Evolutionary conservation across 805 yeast species (phyloP).

Genomic region (Debaryomyces prosopidis): DNA sequence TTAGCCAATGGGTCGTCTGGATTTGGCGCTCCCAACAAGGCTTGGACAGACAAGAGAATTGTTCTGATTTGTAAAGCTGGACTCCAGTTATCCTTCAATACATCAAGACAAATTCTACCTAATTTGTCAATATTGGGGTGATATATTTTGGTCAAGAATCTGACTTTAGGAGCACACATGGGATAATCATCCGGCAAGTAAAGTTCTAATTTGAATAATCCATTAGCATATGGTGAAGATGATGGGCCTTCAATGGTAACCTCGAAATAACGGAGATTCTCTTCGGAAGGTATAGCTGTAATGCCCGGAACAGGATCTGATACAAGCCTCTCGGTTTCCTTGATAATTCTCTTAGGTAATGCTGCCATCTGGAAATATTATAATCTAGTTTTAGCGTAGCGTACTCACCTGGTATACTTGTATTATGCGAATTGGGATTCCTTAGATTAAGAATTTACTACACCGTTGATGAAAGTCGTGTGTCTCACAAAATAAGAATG

Average conservation of each 20-base stretch:
- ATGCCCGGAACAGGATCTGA: constrained; percentile 98
- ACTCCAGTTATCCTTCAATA: constrained; percentile 93
- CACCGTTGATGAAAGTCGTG: neutral
- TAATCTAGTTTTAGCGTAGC: neutral
- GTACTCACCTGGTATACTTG: too few relatives aligned
- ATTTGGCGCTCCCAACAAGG: constrained; percentile 91
- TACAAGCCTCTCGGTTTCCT: constrained; percentile 91
- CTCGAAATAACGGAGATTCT: constrained; percentile 87
- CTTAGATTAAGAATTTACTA: neutral
- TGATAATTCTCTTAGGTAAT: constrained; percentile 89
- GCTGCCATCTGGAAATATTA: constrained; percentile 43
- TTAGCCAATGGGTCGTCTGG: constrained; percentile 98
- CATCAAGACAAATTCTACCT: constrained; percentile 95
- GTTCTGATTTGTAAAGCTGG: constrained; percentile 97
- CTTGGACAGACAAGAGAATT: constrained; percentile 86
- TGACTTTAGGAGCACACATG: constrained; percentile 93
- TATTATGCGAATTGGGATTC: neutral
- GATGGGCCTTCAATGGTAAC: constrained; percentile 91
- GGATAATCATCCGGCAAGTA: constrained; percentile 97
- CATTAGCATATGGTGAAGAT: constrained; percentile 84
- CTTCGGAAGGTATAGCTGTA: constrained; percentile 90
- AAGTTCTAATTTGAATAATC: constrained; percentile 79
- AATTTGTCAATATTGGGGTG: constrained; percentile 96
- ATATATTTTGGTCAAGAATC: constrained; percentile 90
- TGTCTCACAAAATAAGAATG: neutral